These are phyloP conservation scores for Lichtheimia ramosa DNA, from an alignment of 371 early-diverging fungal species.

Conservation along the genomic window DNA sequence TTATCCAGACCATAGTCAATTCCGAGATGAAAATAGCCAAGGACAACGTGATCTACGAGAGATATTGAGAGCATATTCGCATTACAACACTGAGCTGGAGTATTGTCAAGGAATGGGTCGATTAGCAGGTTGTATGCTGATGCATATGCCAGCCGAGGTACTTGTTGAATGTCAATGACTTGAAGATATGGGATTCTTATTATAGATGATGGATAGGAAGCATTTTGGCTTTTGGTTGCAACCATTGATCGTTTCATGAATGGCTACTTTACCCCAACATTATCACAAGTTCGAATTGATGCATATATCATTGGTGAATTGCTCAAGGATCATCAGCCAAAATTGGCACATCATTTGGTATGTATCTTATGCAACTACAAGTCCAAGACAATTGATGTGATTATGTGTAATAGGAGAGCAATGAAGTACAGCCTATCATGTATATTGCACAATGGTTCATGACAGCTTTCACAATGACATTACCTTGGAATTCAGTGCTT, in stretches of 20 bases:
- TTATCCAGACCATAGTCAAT: conserved; percentile 82
- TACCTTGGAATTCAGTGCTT: conserved; percentile 91
- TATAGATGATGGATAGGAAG: conserved; percentile 45
- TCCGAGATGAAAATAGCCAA: conserved; percentile 65
- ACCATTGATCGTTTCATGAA: conserved; percentile 75
- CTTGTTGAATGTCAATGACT: neutral
- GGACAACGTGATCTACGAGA: conserved; percentile 72
- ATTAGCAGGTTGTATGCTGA: conserved; percentile 87
- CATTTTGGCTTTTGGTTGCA: conserved; percentile 87
- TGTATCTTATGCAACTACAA: neutral
- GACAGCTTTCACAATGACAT: conserved; percentile 85
- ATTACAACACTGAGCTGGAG: conserved; percentile 85
- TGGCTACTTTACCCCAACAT: conserved; percentile 76
- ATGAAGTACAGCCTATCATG: conserved; percentile 84
- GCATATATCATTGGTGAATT: conserved; percentile 84
- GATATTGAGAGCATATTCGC: conserved; percentile 85
- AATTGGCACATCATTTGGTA: conserved; percentile 75
- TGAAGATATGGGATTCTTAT: neutral
- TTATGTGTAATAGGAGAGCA: conserved; percentile 54
- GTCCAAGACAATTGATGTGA: too few species aligned
- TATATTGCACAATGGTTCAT: conserved; percentile 95
- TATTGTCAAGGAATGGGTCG: conserved; percentile 98
- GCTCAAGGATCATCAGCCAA: conserved; percentile 70
- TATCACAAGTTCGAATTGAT: conserved; percentile 80
- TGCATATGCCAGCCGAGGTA: conserved; percentile 82